Percentiles rank a stretch among this genome's conserved stretches.
Conservation (phyloP, 2,329 filamentous ascomycete species). For the Pseudofabraea citricarpa region DNA sequence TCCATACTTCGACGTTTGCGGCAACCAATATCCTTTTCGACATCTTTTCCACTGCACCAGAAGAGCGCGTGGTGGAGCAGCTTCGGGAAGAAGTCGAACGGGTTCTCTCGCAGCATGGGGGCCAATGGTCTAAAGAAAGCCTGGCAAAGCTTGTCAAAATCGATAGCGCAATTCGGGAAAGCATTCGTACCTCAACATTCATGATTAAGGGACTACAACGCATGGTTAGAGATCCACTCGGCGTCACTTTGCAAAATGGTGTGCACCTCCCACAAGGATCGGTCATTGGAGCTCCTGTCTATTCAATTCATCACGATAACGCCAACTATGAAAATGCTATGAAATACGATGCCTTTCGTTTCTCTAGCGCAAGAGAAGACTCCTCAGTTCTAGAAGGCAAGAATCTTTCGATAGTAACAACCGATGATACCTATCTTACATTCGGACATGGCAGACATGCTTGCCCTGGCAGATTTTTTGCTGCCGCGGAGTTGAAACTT, state of each 20-base stretch:
- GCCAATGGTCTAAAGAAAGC: constrained; percentile 27
- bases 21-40: constrained; percentile 26
- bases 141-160: constrained; percentile 26
- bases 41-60: constrained; percentile 18
- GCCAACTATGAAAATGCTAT: constrained; percentile 9
- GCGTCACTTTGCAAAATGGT: constrained; percentile 16
- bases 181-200: constrained; percentile 27
- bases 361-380: constrained; percentile 8
- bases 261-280: constrained; percentile 12
- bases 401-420: constrained; percentile 12
- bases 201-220: constrained; percentile 17
- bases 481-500: constrained; percentile 18
- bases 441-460: constrained; percentile 17
- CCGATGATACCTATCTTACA: constrained; percentile 10
- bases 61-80: constrained; percentile 9
- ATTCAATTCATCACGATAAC: constrained; percentile 16
- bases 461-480: constrained; percentile 21
- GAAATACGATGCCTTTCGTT: constrained; percentile 15
- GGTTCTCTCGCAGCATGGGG: constrained; percentile 14
- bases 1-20: constrained; percentile 27
- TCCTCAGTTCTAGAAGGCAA: constrained; percentile 7
- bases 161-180: constrained; percentile 30
- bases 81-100: constrained; percentile 26
- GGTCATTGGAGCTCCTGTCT: constrained; percentile 7
- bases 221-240: constrained; percentile 21